phyloP scores from a whole-genome alignment of 2,329 filamentous ascomycete species.

The Nectriaceae sp. region DNA sequence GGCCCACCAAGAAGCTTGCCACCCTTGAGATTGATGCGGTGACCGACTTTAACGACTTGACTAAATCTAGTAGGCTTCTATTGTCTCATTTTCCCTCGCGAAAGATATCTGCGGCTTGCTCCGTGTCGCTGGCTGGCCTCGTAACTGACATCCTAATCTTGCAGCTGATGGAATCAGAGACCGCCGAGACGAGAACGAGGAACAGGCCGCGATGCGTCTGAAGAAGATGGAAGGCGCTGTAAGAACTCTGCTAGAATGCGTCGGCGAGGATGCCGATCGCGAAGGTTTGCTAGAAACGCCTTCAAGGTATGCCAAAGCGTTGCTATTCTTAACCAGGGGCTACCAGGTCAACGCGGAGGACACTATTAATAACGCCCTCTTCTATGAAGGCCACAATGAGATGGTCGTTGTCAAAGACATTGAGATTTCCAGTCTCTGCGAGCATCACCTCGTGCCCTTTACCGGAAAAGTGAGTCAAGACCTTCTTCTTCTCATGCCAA shows the following conservation, averaged over 20 bases:
- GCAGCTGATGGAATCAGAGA: conserved; percentile 65
- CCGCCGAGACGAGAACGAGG: conserved; percentile 47
- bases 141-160: neutral
- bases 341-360: conserved; percentile 94
- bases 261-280: conserved; percentile 68
- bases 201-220: conserved; percentile 49
- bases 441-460: conserved; percentile 97
- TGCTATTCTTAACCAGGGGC: conserved; percentile 94
- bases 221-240: conserved; percentile 65
- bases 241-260: conserved; percentile 66
- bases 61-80: too few relatives aligned
- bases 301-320: conserved; percentile 87
- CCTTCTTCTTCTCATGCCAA: too few relatives aligned
- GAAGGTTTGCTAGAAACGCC: conserved; percentile 70
- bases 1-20: neutral
- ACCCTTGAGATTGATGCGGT: neutral
- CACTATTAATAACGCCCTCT: conserved; percentile 91
- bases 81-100: neutral
- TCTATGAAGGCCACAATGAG: conserved; percentile 95
- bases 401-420: conserved; percentile 98
- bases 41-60: too few relatives aligned
- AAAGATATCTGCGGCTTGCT: neutral
- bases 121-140: too few relatives aligned
- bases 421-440: conserved; percentile 90
- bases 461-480: conserved; percentile 73